Evolutionary conservation across 257 asterid genomes (phyloP), one percentile per base, ranked within the genome.

Genomic region (Thymus mandschuricus): DNA sequence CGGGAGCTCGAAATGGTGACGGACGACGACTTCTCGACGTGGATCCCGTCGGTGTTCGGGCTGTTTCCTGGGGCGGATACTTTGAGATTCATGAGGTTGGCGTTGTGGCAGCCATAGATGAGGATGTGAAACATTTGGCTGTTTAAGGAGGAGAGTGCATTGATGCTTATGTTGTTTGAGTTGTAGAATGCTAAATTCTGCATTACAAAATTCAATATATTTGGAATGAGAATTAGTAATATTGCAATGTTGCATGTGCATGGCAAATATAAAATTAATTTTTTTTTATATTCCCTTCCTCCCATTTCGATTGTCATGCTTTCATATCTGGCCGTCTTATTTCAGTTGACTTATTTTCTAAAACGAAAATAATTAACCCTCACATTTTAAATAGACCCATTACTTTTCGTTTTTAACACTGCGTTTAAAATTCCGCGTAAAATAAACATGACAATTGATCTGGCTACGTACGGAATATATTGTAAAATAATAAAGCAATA

Each of bases 11-110:
- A 12, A 1, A 86, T 84, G 28, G 85, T 71, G 60, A 86, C 85
- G 0, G 61, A 65, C 0, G 87, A 72, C 0, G 92, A 88, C 1
- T 56, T 44, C 38, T 74, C 70, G 12, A 88, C 64, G 30, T 88
- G 90, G 30, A 88, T 82, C 3, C 92, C 92, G 12, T 88, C 92
- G 1, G 92, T 88, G 76, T 86, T 88, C 3, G 92, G 92, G 76
- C 90, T 88, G 27, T 76, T 67, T 1, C 76, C 87, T 0, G 87
- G 76, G 5, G 96, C 80, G 31, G 81, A 77, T 43, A 88, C 64
- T 40, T 48, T 84, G 45, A 78, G 40, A 45, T 83, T 82, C 2
- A 69, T 75, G 3, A 86, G 54, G 52, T 57, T 80, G 7, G 73
- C 80, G 10, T 76, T 80, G 12, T 64, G 68, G 74, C 89, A 75